Percentiles rank a stretch among this genome's conserved stretches.
These are phyloP conservation scores for Nosema granulosis DNA, from an alignment of 371 early-diverging fungal species.

Conservation along the genomic window DNA sequence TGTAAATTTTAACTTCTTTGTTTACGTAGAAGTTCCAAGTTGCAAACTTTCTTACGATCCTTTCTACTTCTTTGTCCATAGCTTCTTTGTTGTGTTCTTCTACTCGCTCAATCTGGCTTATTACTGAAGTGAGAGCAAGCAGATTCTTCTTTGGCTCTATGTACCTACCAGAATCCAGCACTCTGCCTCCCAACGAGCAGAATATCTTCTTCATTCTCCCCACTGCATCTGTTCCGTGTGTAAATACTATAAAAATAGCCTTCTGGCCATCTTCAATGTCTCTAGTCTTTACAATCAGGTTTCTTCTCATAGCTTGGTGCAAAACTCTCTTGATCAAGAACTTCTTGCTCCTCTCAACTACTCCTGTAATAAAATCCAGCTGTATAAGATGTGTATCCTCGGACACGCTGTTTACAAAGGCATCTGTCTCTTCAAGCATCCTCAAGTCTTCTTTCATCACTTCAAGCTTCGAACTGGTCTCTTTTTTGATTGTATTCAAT, in stretches of 20 bases:
- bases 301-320: conserved; percentile 59
- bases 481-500: conserved; percentile 58
- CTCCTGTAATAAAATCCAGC: conserved; percentile 62
- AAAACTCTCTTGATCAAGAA: conserved; percentile 60
- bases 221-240: conserved; percentile 60
- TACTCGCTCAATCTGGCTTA: conserved; percentile 55
- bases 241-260: conserved; percentile 64
- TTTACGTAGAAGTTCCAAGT: conserved; percentile 60
- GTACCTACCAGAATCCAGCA: conserved; percentile 44
- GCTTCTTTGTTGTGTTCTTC: conserved; percentile 55
- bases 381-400: conserved; percentile 46
- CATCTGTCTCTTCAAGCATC: conserved; percentile 61
- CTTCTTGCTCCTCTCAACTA: conserved; percentile 61
- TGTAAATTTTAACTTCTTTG: conserved; percentile 63
- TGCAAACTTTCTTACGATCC: conserved; percentile 33
- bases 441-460: conserved; percentile 54
- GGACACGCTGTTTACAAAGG: conserved; percentile 39
- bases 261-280: conserved; percentile 46
- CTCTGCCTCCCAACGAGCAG: conserved; percentile 58
- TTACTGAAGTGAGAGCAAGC: conserved; percentile 41
- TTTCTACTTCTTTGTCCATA: conserved; percentile 44
- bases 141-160: conserved; percentile 43
- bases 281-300: conserved; percentile 56
- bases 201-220: conserved; percentile 59
- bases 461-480: conserved; percentile 30